Evolutionary conservation across 202 grass and related monocot species (phyloP).

Genomic region (Setaria viridis): DNA sequence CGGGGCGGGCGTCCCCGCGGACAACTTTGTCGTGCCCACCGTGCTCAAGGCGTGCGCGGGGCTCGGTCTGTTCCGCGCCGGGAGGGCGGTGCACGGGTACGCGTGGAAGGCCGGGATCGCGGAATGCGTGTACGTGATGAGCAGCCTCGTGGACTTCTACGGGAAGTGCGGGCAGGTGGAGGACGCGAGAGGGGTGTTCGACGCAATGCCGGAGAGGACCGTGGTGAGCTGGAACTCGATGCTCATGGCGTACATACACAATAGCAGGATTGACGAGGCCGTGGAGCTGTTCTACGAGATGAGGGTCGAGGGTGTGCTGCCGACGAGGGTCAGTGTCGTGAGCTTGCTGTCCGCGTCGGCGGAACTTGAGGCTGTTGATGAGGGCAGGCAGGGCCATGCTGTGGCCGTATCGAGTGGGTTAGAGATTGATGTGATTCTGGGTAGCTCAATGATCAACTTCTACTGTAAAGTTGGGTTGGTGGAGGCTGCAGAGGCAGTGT

Average conservation of each 20-base stretch:
- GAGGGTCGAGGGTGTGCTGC: conserved; percentile 65
- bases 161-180: conserved; percentile 61
- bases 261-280: conserved; percentile 61
- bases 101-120: conserved; percentile 65
- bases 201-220: conserved; percentile 69
- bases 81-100: conserved; percentile 69
- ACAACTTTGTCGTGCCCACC: conserved; percentile 78
- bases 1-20: conserved; percentile 55
- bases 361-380: conserved; percentile 50
- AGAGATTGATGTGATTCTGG: conserved; percentile 65
- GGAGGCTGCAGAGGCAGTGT: conserved; percentile 65
- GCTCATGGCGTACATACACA: conserved; percentile 68
- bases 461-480: conserved; percentile 78
- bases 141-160: conserved; percentile 80
- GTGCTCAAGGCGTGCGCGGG: conserved; percentile 72
- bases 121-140: conserved; percentile 68
- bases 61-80: conserved; percentile 34
- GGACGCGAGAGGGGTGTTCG: conserved; percentile 65
- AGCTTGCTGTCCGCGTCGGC: conserved; percentile 62
- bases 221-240: conserved; percentile 86
- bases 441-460: conserved; percentile 78
- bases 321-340: conserved; percentile 61
- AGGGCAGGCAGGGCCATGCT: conserved; percentile 71
- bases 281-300: conserved; percentile 62
- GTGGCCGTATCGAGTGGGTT: conserved; percentile 59